phyloP scores from a whole-genome alignment of 345 rosid genomes.

The Eucalyptus polybractea region DNA sequence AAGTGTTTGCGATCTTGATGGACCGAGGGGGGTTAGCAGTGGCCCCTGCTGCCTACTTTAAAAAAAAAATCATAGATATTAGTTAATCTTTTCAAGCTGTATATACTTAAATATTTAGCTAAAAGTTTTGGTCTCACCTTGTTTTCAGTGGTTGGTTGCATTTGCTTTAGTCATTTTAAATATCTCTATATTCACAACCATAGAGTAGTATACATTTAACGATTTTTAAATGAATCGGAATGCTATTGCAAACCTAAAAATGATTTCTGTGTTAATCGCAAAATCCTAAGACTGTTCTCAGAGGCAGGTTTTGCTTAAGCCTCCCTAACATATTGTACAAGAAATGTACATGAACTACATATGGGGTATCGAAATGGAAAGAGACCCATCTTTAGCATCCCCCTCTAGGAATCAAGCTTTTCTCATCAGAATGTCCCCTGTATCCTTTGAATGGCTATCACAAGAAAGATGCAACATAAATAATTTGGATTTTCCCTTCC shows the following conservation, averaged over 20 bases:
- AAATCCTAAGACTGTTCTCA: neutral
- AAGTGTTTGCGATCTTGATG: neutral
- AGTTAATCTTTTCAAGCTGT: neutral
- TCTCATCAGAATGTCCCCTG: neutral
- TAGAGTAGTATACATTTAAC: neutral
- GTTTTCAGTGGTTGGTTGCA: neutral
- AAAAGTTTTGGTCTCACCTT: neutral
- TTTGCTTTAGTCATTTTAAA: neutral
- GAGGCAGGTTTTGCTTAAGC: neutral
- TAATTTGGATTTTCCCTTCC: neutral
- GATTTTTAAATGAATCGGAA: neutral
- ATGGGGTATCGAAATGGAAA: neutral
- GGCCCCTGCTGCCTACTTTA: neutral
- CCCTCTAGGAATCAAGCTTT: neutral
- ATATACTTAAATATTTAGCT: neutral
- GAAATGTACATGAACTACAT: neutral
- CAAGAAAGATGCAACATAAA: neutral
- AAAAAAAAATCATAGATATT: neutral
- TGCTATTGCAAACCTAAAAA: neutral
- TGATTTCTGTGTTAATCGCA: neutral
- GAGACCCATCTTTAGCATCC: neutral
- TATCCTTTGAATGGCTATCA: neutral
- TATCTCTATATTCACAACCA: neutral
- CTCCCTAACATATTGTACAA: neutral
- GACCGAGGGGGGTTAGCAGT: neutral